Base-by-base conservation (phyloP, 2,329 filamentous ascomycete genomes). In the Lojkania enalia region DNA sequence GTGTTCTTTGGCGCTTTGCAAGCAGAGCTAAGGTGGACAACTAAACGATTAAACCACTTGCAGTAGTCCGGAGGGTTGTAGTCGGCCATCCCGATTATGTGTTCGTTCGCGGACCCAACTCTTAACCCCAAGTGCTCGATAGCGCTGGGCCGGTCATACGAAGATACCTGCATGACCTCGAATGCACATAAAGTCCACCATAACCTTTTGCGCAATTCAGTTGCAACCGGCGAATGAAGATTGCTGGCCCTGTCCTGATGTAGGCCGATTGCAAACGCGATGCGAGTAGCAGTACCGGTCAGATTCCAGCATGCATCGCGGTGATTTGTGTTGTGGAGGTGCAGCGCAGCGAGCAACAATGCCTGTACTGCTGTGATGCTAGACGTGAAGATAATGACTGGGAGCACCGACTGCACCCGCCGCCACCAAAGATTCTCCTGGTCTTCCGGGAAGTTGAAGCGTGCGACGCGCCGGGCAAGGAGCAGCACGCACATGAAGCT, bases 121-220 rank as follows among this genome's bases (percentile, higher is more conserved):
- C 59, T 63, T 42, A 60, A 63, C 7, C 61, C 57, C 0, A 65
- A 54, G 29, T 71, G 64, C 37, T 72, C 69, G 20, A 75, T 73
- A 13, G 72, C 70, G 46, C 72, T 74, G 0, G 73, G 73, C 1
- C 73, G 69, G 57, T 75, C 70, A 48, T 73, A 70, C 16, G 72
- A 70, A 15, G 71, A 71, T 13, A 72, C 71, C 48, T 74, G 69
- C 62, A 74, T 69, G 45, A 69, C 69, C 39, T 82, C 79, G 13
- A 79, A 57, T 1, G 67, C 62, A 54, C 73, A 80, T 1, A 82
- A 53, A 1, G 64, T 61, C 77, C 77, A 81, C 78, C 79, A 82
- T 11, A 81, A 47, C 0, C 77, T 67, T 50, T 73, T 77, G 3
- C 74, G 73, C 46, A 78, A 57, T 49, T 79, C 77, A 14, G 67